Evolutionary conservation across 495 filamentous ascomycete species (phyloP).

Genomic region (Penicillium egyptiacum): DNA sequence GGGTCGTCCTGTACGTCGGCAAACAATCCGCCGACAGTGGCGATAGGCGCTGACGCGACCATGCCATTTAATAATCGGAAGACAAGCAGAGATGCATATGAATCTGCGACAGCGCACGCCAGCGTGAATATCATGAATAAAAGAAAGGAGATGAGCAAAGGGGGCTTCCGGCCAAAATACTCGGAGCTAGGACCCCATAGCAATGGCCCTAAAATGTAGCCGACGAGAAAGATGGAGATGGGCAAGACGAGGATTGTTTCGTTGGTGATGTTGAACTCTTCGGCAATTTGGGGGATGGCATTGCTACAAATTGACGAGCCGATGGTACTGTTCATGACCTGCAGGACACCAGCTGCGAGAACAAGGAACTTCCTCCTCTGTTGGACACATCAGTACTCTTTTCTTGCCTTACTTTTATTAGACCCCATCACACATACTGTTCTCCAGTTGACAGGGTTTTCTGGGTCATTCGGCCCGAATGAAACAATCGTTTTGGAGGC

Average conservation of each 20-base stretch:
- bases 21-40: conserved; percentile 67
- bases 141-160: conserved; percentile 60
- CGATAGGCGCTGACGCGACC: conserved; percentile 64
- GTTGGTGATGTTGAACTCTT: conserved; percentile 58
- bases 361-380: conserved; percentile 58
- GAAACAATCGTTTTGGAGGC: conserved; percentile 40
- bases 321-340: conserved; percentile 75
- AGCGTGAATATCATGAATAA: conserved; percentile 67
- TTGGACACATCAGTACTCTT: conserved; percentile 9
- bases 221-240: conserved; percentile 71
- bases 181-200: conserved; percentile 69
- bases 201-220: conserved; percentile 64
- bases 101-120: conserved; percentile 64
- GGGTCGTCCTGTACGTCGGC: conserved; percentile 67
- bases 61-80: conserved; percentile 67
- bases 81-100: conserved; percentile 61
- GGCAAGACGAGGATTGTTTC: conserved; percentile 63
- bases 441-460: conserved; percentile 66
- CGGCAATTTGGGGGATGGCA: conserved; percentile 56
- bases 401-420: neutral
- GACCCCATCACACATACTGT: conserved; percentile 16
- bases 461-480: conserved; percentile 57
- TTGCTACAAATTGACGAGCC: conserved; percentile 66
- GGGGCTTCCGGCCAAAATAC: conserved; percentile 60
- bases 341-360: conserved; percentile 55